Evolutionary conservation across 192 early-diverging fungal genomes (phyloP).

Genomic region (Spizellomyces sp.): DNA sequence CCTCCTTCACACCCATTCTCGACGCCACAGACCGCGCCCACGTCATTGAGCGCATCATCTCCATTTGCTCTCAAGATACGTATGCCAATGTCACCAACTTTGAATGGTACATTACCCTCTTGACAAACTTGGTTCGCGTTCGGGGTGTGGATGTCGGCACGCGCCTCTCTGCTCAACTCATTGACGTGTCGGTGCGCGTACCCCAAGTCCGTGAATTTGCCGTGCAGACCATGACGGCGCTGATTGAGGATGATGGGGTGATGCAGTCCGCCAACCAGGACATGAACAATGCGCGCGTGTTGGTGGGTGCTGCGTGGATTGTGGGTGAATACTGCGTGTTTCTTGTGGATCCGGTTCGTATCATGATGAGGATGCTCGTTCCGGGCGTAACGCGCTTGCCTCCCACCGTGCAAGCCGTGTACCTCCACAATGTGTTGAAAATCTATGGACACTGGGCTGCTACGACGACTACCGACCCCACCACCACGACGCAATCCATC

Average conservation of each 20-base stretch:
- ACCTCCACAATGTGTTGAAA: constrained; percentile 72
- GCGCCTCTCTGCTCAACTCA: constrained; percentile 70
- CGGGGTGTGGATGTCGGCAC: constrained; percentile 73
- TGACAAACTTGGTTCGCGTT: constrained; percentile 77
- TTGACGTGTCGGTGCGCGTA: constrained; percentile 90
- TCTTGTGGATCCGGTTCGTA: constrained; percentile 14
- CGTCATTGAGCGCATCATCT: constrained; percentile 80
- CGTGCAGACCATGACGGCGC: constrained; percentile 72
- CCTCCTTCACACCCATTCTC: constrained; percentile 11
- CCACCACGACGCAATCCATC: background rate
- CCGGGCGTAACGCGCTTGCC: constrained; percentile 53
- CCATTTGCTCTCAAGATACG: constrained; percentile 80
- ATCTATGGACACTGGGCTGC: constrained; percentile 65
- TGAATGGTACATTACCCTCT: constrained; percentile 91
- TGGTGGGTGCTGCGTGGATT: constrained; percentile 90
- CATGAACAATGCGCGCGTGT: constrained; percentile 69
- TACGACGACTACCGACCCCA: constrained; percentile 27
- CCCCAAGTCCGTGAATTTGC: constrained; percentile 77
- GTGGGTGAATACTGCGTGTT: constrained; percentile 81
- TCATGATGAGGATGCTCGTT: constrained; percentile 30
- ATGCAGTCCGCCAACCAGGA: constrained; percentile 57
- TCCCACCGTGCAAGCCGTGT: constrained; percentile 63
- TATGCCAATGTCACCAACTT: constrained; percentile 87
- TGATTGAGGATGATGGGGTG: constrained; percentile 69
- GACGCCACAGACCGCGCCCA: constrained; percentile 68